Evolutionary conservation across 2,329 filamentous ascomycete genomes (phyloP), one percentile per base, ranked within the genome.

Genomic region (Talaromyces sp.): DNA sequence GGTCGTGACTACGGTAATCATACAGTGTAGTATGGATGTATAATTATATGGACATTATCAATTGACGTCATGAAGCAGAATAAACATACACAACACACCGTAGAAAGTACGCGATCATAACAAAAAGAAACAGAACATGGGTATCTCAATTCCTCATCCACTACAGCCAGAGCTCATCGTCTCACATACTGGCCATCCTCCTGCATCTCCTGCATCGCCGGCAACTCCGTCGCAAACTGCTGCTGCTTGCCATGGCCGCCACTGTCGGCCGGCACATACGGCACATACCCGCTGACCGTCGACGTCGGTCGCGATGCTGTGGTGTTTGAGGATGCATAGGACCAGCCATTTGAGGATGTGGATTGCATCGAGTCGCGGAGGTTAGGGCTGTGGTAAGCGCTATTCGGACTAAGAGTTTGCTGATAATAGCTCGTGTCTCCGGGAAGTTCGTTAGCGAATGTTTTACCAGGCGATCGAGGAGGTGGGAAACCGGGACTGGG

Each of bases 221-320:
- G 64, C n/a, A 66, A 41, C 27, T 66, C 64, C 15, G 54, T 47
- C 31, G 64, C 61, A 63, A 63, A 66, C 47, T 57, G 57, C 17
- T 57, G 57, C 17, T 41, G 33, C 19, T 59, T 60, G 7, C 25
- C 61, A 31, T 61, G 33, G 33, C 27, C 27, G 47, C 19, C 25
- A 52, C 13, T 57, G 11, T 63, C 61, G 11, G 35, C 61, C 27
- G 43, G 39, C 31, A 56, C 41, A 39, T 39, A 57, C 3, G 64
- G 41, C 10, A 27, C 35, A 25, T 41, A 50, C 17, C 25, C 35
- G 43, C 54, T 62, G 41, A 52, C 41, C 39, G 43, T 35, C 3
- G 64, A 66, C 4, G 43, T 39, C 5, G 54, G 59, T 13, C 63
- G 63, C 6, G 63, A 62, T 6, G 37, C 9, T 17, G 37, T n/a